Conservation (phyloP, 352 stramenopile genomes). For the Phytophthora pinifolia region DNA sequence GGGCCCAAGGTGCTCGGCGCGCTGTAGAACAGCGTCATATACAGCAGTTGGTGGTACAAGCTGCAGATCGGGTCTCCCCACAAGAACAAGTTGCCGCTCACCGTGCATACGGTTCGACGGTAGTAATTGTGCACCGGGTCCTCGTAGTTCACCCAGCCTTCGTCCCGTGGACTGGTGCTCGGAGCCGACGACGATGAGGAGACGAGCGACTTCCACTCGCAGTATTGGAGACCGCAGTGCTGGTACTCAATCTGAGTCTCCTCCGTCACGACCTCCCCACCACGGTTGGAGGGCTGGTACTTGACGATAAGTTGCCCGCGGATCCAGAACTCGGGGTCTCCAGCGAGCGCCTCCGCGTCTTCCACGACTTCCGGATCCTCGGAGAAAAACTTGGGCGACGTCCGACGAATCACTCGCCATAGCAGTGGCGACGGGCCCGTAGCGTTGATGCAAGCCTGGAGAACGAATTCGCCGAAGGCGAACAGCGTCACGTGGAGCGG, state of each 20-base stretch:
- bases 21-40: conserved; percentile 56
- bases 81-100: conserved; percentile 32
- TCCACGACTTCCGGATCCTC: conserved; percentile 16
- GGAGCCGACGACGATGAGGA: conserved; percentile 4
- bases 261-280: conserved; percentile 20
- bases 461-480: conserved; percentile 28
- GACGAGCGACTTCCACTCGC: conserved; percentile 29
- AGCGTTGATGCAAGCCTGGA: conserved; percentile 42
- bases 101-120: conserved; percentile 22
- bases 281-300: conserved; percentile 15
- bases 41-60: conserved; percentile 59
- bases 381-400: conserved; percentile 12
- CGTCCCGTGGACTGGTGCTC: conserved; percentile 8
- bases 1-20: conserved; percentile 18
- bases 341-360: background rate
- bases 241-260: conserved; percentile 29
- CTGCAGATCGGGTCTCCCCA: conserved; percentile 63
- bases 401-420: conserved; percentile 39
- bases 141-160: conserved; percentile 26
- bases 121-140: conserved; percentile 27
- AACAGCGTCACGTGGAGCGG: conserved; percentile 30
- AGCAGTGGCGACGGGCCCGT: conserved; percentile 24
- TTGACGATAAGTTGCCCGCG: conserved; percentile 30
- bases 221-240: conserved; percentile 26
- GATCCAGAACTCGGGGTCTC: conserved; percentile 27